Conservation (phyloP, 768 basidiomycete genomes). For the Cyclocybe aegerita region DNA sequence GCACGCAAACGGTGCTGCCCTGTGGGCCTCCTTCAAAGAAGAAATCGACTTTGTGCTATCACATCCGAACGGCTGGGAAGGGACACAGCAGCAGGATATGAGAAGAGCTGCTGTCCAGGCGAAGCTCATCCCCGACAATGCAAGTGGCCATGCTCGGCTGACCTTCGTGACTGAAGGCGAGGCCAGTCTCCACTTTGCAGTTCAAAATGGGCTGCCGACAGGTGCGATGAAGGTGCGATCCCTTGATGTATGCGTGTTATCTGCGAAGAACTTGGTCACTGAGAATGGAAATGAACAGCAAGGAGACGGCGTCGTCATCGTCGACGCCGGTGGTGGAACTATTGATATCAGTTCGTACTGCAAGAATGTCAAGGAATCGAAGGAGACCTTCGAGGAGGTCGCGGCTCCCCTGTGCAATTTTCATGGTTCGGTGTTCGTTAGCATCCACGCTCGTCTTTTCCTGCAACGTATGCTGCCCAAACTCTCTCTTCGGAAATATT, state of each 20-base stretch:
- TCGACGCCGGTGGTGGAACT: slow-evolving; percentile 64
- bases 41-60: slow-evolving; percentile 40
- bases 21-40: slow-evolving; percentile 34
- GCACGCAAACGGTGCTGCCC: slow-evolving; percentile 32
- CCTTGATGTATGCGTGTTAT: too few species aligned
- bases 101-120: slow-evolving; percentile 49
- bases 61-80: slow-evolving; percentile 62
- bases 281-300: slow-evolving; percentile 23
- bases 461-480: slow-evolving; percentile 6
- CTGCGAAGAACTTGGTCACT: background rate
- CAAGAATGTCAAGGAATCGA: slow-evolving; percentile 18
- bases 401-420: slow-evolving; percentile 43
- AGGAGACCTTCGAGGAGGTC: slow-evolving; percentile 44
- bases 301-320: slow-evolving; percentile 46
- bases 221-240: slow-evolving; percentile 29
- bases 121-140: slow-evolving; percentile 43
- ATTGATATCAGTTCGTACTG: slow-evolving; percentile 57
- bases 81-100: slow-evolving; percentile 52
- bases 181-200: slow-evolving; percentile 57
- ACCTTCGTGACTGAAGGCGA: slow-evolving; percentile 65
- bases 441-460: slow-evolving; percentile 8
- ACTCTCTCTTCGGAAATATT: background rate
- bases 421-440: slow-evolving; percentile 39
- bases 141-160: slow-evolving; percentile 39
- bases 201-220: slow-evolving; percentile 36